A percentile compares a stretch with the other conserved stretches of the same genome.
Evolutionary conservation across 2,329 filamentous ascomycete genomes (phyloP).

Genomic region (Colletotrichum siamense): DNA sequence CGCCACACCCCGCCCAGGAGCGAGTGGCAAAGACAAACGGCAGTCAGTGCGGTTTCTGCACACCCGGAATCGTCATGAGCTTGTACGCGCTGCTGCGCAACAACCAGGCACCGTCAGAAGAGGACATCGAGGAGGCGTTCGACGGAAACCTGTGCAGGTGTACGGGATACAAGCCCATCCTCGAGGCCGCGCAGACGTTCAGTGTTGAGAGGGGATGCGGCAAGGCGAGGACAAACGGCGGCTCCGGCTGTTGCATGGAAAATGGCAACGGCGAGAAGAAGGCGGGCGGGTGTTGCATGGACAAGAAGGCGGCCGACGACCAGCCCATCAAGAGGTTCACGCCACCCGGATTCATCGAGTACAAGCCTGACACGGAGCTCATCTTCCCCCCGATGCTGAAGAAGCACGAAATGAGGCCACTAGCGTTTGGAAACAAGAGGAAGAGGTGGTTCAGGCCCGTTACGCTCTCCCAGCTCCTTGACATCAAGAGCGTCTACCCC

Average conservation of each 20-base stretch:
- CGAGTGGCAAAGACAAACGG: constrained; percentile 90
- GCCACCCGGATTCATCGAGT: constrained; percentile 90
- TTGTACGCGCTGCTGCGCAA: constrained; percentile 92
- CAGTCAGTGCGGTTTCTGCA: constrained; percentile 94
- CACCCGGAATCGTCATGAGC: constrained; percentile 97
- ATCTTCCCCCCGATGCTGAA: constrained; percentile 90
- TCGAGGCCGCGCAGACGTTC: constrained; percentile 94
- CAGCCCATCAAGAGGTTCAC: constrained; percentile 74
- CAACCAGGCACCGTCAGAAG: constrained; percentile 75
- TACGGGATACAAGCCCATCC: constrained; percentile 91
- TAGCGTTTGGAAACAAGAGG: constrained; percentile 92
- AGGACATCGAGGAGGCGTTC: constrained; percentile 93
- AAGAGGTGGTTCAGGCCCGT: constrained; percentile 94
- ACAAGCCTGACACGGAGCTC: constrained; percentile 90
- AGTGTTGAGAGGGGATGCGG: constrained; percentile 59
- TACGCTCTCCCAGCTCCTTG: constrained; percentile 83
- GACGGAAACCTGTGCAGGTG: constrained; percentile 96
- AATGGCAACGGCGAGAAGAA: constrained; percentile 46
- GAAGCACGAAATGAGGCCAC: constrained; percentile 80
- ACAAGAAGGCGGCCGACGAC: constrained; percentile 53
- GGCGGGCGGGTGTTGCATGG: constrained; percentile 72
- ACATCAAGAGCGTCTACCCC: constrained; percentile 87
- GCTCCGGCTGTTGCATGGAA: constrained; percentile 75
- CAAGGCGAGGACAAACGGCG: constrained; percentile 54
- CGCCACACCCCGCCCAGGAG: constrained; percentile 89